phyloP scores from a whole-genome alignment of 768 basidiomycete genomes.

The Chlorophyllum brunneum region DNA sequence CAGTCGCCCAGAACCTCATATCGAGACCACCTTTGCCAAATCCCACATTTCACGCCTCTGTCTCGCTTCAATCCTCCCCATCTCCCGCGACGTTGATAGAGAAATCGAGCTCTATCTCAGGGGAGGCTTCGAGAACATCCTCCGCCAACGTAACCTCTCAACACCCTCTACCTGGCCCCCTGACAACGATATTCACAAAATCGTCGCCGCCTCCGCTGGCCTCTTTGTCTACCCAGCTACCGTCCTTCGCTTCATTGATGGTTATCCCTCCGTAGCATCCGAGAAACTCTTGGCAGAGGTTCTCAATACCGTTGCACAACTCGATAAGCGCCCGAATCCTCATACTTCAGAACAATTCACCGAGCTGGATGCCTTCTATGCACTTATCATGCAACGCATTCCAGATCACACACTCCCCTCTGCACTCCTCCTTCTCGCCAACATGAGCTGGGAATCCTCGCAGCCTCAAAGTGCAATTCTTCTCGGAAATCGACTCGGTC shows the following conservation, averaged over 20 bases:
- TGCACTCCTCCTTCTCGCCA: background rate
- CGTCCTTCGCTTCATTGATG: constrained; percentile 22
- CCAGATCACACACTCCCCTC: background rate
- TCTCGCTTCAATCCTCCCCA: background rate
- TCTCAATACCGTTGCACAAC: background rate
- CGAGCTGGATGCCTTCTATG: constrained; percentile 16
- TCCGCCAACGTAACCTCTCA: background rate
- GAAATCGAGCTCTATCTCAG: constrained; percentile 11
- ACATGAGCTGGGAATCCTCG: background rate
- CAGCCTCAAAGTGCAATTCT: no score
- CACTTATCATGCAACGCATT: constrained; percentile 5
- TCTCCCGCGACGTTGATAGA: background rate
- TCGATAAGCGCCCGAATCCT: background rate
- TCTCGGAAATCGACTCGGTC: background rate
- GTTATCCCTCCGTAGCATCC: constrained; percentile 3
- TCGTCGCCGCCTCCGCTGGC: constrained; percentile 19
- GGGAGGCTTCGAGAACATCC: constrained; percentile 4
- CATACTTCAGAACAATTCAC: background rate
- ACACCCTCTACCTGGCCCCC: constrained; percentile 11
- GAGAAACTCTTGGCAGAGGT: background rate
- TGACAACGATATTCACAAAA: constrained; percentile 3
- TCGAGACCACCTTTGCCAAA: background rate
- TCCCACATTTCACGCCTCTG: background rate
- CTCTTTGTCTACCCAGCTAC: constrained; percentile 26
- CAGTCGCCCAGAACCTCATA: background rate